Percentiles rank a stretch among this genome's conserved stretches.
Conservation (phyloP, 2,329 filamentous ascomycete species). For the Exophiala sp. region DNA sequence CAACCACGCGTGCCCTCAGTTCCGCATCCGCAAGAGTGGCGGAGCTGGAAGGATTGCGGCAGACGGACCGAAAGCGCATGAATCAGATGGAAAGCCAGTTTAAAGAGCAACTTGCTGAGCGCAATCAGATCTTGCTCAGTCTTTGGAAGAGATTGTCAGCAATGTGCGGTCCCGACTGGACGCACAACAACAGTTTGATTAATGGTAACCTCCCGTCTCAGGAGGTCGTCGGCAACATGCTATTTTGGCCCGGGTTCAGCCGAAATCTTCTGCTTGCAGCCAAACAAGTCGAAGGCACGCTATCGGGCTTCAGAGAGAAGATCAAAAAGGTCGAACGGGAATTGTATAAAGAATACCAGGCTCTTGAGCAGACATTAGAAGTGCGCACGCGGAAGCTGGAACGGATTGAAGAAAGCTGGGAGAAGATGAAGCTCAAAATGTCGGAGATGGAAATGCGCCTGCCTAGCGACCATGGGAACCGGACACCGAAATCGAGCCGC, state of each 20-base stretch:
- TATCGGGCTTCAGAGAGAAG: slow-evolving; percentile 69
- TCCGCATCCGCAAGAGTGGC: slow-evolving; percentile 77
- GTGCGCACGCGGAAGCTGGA: slow-evolving; percentile 78
- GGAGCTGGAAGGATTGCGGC: slow-evolving; percentile 76
- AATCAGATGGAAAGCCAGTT: slow-evolving; percentile 69
- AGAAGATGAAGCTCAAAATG: slow-evolving; percentile 47
- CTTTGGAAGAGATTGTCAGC: slow-evolving; percentile 83
- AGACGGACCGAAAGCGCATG: slow-evolving; percentile 71
- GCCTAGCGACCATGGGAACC: slow-evolving; percentile 8
- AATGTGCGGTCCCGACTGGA: slow-evolving; percentile 87
- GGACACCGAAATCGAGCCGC: slow-evolving; percentile 25
- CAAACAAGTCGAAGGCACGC: slow-evolving; percentile 75
- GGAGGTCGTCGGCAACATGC: slow-evolving; percentile 76
- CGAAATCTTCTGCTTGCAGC: slow-evolving; percentile 82
- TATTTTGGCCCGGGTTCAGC: slow-evolving; percentile 71
- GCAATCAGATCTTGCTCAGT: slow-evolving; percentile 79
- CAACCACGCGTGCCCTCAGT: slow-evolving; percentile 76
- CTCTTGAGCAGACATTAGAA: slow-evolving; percentile 73
- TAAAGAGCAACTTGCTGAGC: slow-evolving; percentile 80
- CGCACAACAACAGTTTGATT: slow-evolving; percentile 79
- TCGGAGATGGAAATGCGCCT: slow-evolving; percentile 24
- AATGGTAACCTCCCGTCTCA: slow-evolving; percentile 80
- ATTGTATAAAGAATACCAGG: slow-evolving; percentile 84
- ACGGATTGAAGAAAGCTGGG: slow-evolving; percentile 71
- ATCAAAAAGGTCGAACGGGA: slow-evolving; percentile 84